Conservation (phyloP, 2,329 filamentous ascomycete species). For the Fusarium albosuccineum region DNA sequence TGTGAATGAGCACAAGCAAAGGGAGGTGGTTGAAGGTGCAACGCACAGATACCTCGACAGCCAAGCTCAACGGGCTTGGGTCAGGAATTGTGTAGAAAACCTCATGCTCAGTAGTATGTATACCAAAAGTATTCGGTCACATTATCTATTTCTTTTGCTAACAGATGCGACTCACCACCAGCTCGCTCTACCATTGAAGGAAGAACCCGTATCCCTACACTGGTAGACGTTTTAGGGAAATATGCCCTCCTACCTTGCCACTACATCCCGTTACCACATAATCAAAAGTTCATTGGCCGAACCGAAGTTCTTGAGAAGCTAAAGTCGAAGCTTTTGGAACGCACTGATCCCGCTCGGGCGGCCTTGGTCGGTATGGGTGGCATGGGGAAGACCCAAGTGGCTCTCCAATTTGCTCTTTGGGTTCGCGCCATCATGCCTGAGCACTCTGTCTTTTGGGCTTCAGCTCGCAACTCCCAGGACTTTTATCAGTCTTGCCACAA, state of each 20-base stretch:
- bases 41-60: background rate
- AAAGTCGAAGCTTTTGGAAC: conserved; percentile 24
- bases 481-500: conserved; percentile 53
- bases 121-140: no score
- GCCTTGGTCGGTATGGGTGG: conserved; percentile 48
- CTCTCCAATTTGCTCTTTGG: conserved; percentile 51
- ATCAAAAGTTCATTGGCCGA: conserved; percentile 45
- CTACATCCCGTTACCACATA: conserved; percentile 42
- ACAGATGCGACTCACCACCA: no score
- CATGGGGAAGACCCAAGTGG: conserved; percentile 56
- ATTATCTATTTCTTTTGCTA: no score
- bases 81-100: background rate
- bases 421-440: conserved; percentile 41
- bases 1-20: background rate
- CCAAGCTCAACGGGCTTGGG: background rate
- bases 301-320: conserved; percentile 16
- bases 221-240: background rate
- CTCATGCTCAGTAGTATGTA: background rate
- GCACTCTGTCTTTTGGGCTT: conserved; percentile 59
- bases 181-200: no score
- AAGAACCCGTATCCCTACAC: background rate
- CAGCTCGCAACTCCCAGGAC: conserved; percentile 42
- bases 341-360: background rate
- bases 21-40: background rate
- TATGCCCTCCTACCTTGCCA: background rate